Evolutionary conservation across 1,284 basidiomycete genomes (phyloP), one percentile per base, ranked within the genome.

Genomic region (Trichosporon coremiiforme): DNA sequence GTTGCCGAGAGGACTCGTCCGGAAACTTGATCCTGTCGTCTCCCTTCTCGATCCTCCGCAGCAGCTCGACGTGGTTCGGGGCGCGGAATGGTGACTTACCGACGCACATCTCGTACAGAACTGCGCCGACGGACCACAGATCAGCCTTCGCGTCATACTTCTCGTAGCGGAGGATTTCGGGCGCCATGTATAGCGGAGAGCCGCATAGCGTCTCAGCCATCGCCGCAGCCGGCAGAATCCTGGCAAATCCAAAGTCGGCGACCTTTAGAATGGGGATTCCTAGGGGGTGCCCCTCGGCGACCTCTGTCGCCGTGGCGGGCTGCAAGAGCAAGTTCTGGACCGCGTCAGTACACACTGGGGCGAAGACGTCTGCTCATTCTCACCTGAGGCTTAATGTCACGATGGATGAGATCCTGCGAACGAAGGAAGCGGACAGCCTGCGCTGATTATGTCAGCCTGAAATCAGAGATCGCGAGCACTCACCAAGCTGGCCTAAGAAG

Each of bases 111-210:
- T 99, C 97, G 83, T 91, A 99, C 0, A 98, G 85, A 2, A 99
- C 96, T 0, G 97, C 95, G 7, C 96, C 97, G 36, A 98, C 94
- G 6, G 94, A 96, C 96, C 96, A 99, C 0, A 99, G 86, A 80
- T 99, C 96, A 0, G 94, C 96, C 81, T 95, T 98, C 29, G 95
- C 95, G 80, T 98, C 95, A 83, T 99, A 98, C 83, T 96, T 97
- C 84, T 99, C 92, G 82, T 98, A 98, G 22, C 93, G 89, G 20
- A 99, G 85, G 74, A 99, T 99, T 84, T 99, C 96, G 0, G 96
- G 96, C 0, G 97, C 96, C 96, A 99, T 99, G 85, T 99, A 99
- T 36, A 99, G 85, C 63, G 97, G 96, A 22, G 95, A 98, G 8
- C 97, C 96, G 80, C 96, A 99, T 0, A 99, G 86, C 1, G 96